phyloP scores from a whole-genome alignment of 2,329 filamentous ascomycete species.

The Claviceps arundinis region DNA sequence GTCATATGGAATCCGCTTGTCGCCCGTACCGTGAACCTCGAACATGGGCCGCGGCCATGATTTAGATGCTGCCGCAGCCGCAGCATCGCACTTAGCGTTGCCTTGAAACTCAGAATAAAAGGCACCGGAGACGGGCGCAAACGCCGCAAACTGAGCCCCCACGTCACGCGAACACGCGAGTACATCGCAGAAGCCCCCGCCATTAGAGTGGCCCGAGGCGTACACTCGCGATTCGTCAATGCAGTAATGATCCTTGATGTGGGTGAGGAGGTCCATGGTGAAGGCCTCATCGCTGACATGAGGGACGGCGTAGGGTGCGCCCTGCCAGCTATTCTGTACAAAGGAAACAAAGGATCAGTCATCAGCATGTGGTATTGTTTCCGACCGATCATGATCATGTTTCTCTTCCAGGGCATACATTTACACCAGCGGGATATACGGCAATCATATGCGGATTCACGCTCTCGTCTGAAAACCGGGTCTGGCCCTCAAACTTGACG shows the following conservation, averaged over 20 bases:
- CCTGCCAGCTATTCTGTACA: constrained; percentile 26
- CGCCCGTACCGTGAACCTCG: constrained; percentile 36
- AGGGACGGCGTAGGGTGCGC: constrained; percentile 21
- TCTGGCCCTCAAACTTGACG: constrained; percentile 17
- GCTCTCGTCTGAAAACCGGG: constrained; percentile 23
- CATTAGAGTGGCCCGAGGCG: constrained; percentile 31
- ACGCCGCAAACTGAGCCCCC: constrained; percentile 25
- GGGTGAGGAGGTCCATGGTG: constrained; percentile 27
- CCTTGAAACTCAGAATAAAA: constrained; percentile 25
- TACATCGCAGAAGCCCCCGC: constrained; percentile 29
- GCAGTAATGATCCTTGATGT: constrained; percentile 24
- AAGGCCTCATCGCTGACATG: constrained; percentile 27
- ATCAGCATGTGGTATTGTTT: background rate
- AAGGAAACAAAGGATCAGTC: background rate
- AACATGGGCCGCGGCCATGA: constrained; percentile 31
- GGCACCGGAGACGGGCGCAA: constrained; percentile 27
- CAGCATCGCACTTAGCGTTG: constrained; percentile 18
- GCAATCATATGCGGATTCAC: constrained; percentile 25
- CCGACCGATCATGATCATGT: too few species aligned
- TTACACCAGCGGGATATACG: constrained; percentile 32
- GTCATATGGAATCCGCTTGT: constrained; percentile 30
- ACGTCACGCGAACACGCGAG: constrained; percentile 26
- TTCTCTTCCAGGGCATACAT: constrained; percentile 12
- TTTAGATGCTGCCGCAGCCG: constrained; percentile 9
- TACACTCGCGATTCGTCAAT: constrained; percentile 28